Conservation (phyloP, 345 rosid species). For the Hibiscus trionum region DNA sequence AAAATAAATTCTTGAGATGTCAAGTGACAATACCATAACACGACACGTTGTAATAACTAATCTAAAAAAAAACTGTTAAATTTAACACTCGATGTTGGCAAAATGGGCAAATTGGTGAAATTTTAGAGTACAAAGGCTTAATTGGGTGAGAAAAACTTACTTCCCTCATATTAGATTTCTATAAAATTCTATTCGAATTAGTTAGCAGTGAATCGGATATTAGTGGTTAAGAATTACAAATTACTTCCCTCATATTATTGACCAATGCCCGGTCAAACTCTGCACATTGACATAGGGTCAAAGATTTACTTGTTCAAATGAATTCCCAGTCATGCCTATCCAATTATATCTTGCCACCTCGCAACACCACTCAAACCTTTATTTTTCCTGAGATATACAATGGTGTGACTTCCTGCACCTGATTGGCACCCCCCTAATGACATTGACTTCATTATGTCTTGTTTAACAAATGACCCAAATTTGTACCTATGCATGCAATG, state of each 20-base stretch:
- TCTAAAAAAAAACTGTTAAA: too few species aligned
- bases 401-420: not conserved
- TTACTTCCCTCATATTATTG: not conserved
- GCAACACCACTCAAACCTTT: not conserved
- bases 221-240: not conserved
- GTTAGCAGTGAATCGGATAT: too few species aligned
- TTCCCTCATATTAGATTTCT: too few species aligned
- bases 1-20: too few species aligned
- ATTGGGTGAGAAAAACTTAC: too few species aligned
- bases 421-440: not conserved
- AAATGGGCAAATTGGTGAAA: too few species aligned
- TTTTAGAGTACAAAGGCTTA: too few species aligned
- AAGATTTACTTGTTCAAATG: slow-evolving; percentile 4
- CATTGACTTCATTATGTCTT: not conserved
- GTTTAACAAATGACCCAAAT: not conserved
- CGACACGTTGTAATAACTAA: too few species aligned
- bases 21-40: too few species aligned
- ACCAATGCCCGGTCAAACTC: not conserved
- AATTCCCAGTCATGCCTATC: not conserved
- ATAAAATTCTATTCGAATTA: too few species aligned
- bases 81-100: too few species aligned
- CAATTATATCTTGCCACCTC: not conserved
- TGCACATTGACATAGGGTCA: not conserved
- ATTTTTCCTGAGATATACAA: not conserved
- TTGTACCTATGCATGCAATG: not conserved